Conservation (phyloP, 331 rosid genomes). For the Quercus lobata region DNA sequence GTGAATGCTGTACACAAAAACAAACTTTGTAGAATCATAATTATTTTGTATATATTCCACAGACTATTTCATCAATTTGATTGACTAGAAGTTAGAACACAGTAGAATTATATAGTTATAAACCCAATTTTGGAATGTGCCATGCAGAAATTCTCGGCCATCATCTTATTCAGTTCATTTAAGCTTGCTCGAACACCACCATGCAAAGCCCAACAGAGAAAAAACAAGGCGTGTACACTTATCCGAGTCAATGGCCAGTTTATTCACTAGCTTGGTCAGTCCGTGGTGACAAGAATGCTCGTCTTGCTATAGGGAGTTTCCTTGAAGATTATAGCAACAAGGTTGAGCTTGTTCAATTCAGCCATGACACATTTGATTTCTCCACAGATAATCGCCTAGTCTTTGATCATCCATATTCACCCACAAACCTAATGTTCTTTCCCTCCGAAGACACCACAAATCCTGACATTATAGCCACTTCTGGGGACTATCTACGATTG, state of each 20-base stretch:
- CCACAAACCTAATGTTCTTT: constrained; percentile 71
- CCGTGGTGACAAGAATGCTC: constrained; percentile 42
- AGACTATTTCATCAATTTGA: no score
- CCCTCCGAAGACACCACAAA: constrained; percentile 49
- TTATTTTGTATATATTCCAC: no score
- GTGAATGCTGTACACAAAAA: no score
- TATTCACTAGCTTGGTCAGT: constrained; percentile 54
- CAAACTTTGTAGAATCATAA: no score
- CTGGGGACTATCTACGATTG: constrained; percentile 55
- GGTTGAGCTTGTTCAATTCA: constrained; percentile 57
- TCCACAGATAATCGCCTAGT: constrained; percentile 39
- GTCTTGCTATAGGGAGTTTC: constrained; percentile 63
- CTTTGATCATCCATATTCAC: constrained; percentile 60
- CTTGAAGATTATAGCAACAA: constrained; percentile 59
- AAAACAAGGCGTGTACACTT: constrained; percentile 42
- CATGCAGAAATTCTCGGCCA: background rate
- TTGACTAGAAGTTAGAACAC: no score
- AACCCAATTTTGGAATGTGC: background rate
- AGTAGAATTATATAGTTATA: no score
- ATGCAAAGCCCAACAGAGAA: constrained; percentile 37
- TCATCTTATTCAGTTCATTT: background rate
- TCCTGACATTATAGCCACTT: constrained; percentile 62
- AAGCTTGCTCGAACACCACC: background rate
- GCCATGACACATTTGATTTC: constrained; percentile 37
- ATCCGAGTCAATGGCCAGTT: constrained; percentile 56